Base-by-base conservation (phyloP, 176 grass and related monocot species). In the Puccinellia tenuiflora region DNA sequence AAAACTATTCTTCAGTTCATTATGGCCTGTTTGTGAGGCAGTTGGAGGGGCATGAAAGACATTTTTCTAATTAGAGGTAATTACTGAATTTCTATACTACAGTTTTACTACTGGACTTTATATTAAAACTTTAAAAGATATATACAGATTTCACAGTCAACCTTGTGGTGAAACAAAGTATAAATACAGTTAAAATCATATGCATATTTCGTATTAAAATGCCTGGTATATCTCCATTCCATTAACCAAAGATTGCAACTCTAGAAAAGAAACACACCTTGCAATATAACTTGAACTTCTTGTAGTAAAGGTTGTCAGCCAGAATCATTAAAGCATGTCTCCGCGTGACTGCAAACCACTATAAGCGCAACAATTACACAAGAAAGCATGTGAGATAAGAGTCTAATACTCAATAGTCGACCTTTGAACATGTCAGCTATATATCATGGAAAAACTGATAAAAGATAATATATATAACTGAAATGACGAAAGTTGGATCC, bases 231-330 rank as follows among this genome's bases (percentile, higher is more conserved):
- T 56, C 48, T 81, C 16, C n/a, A 38, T 74, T 63, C n/a, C 57
- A 85, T 67, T 20, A 79, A 59, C 17, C 34, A 76, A 79, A 60
- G 11, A 80, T 43, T 76, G 54, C 30, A 78, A 79, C 16, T 70
- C 46, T 11, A 69, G 29, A 57, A 64, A 50, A 76, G 46, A 11
- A 81, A 64, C 73, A 68, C 87, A 99, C 96, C 96, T 95, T 99
- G 93, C 96, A 99, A 82, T 99, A 96, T 78, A 92, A 85, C 85
- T 94, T 99, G 85, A 99, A 99, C 77, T 99, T 99, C 56, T 83
- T 96, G 78, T 99, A 96, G 89, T 99, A 99, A 76, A 99, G 89
- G 56, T 25, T 89, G 76, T 99, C 96, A 0, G 91, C 89, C 31
- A 99, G 81, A 96, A 99, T 99, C 87, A 96, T 34, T 79, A 99